phyloP scores from a whole-genome alignment of 2,329 filamentous ascomycete species.

The Pleomassaria siparia region DNA sequence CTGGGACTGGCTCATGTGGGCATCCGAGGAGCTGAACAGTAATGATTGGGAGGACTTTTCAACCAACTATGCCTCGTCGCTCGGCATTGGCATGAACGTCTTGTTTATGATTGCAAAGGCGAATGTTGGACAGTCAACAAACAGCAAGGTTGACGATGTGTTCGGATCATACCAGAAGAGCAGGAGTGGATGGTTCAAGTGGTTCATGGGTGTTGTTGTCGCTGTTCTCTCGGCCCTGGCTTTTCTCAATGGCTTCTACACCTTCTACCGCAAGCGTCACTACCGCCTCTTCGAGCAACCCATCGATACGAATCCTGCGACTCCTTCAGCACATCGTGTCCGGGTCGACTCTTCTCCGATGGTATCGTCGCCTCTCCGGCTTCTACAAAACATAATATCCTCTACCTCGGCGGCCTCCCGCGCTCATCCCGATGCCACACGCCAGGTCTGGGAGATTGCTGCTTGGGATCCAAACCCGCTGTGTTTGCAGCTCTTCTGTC shows the following conservation, averaged over 20 bases:
- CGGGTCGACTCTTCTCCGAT: constrained; percentile 81
- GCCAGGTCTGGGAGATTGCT: constrained; percentile 92
- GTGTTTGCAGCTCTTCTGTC: constrained; percentile 77
- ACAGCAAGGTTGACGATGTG: constrained; percentile 70
- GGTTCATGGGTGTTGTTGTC: constrained; percentile 66
- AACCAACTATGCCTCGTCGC: constrained; percentile 70
- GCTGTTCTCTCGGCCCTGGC: constrained; percentile 69
- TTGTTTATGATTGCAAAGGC: constrained; percentile 80
- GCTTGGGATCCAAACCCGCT: constrained; percentile 93
- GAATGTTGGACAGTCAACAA: constrained; percentile 60
- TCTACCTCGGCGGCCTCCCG: constrained; percentile 74
- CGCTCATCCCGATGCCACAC: constrained; percentile 76
- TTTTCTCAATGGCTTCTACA: constrained; percentile 76
- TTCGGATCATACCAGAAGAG: constrained; percentile 67
- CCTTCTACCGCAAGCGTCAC: constrained; percentile 76
- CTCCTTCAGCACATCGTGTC: constrained; percentile 85
- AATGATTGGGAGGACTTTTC: constrained; percentile 82
- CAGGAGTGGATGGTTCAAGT: constrained; percentile 67
- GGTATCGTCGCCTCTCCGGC: constrained; percentile 75
- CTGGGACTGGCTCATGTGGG: constrained; percentile 85
- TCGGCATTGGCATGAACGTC: constrained; percentile 77
- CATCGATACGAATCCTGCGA: constrained; percentile 73
- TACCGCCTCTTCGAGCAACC: constrained; percentile 90
- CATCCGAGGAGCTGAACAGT: constrained; percentile 90
- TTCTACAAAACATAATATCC: constrained; percentile 66